These are phyloP conservation scores for Diatrype stigma DNA, from an alignment of 2,329 filamentous ascomycete genomes.

Conservation along the genomic window DNA sequence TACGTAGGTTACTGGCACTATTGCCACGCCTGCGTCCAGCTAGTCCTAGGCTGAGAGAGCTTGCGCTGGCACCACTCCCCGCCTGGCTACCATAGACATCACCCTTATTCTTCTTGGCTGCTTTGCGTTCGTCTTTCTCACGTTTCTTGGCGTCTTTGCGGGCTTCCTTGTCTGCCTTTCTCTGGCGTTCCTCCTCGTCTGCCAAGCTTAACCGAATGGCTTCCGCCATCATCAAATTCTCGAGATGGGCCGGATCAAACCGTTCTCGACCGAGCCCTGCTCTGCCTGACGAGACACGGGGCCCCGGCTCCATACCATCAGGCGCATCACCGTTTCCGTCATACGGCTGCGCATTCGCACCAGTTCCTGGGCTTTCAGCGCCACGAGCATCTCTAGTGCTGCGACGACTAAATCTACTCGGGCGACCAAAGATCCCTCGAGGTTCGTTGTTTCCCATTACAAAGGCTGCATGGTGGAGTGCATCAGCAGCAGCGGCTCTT, in stretches of 20 bases:
- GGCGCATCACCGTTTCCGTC: conserved; percentile 23
- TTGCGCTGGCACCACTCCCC: conserved; percentile 54
- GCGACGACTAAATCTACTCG: conserved; percentile 55
- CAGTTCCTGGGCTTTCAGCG: conserved; percentile 24
- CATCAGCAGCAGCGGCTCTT: conserved; percentile 86
- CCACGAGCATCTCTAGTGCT: conserved; percentile 34
- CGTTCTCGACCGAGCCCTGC: conserved; percentile 15
- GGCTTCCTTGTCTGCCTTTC: conserved; percentile 75
- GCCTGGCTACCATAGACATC: conserved; percentile 35
- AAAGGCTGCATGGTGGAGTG: conserved; percentile 91
- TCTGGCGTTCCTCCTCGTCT: conserved; percentile 87
- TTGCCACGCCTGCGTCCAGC: conserved; percentile 53
- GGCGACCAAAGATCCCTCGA: conserved; percentile 47
- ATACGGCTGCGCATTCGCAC: conserved; percentile 12
- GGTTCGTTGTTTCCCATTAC: conserved; percentile 65
- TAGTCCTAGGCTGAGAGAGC: conserved; percentile 59
- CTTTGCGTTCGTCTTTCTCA: conserved; percentile 80
- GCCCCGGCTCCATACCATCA: conserved; percentile 29
- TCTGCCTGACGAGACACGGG: conserved; percentile 27
- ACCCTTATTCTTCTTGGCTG: conserved; percentile 56
- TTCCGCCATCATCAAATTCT: conserved; percentile 99
- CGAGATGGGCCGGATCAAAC: conserved; percentile 61
- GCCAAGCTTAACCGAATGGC: conserved; percentile 88
- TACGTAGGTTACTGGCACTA: conserved; percentile 56
- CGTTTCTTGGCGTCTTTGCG: conserved; percentile 80